A percentile compares a stretch with the other conserved stretches of the same genome.
Evolutionary conservation across 2,329 filamentous ascomycete species (phyloP).

Genomic region (Diaporthe citrichinensis): DNA sequence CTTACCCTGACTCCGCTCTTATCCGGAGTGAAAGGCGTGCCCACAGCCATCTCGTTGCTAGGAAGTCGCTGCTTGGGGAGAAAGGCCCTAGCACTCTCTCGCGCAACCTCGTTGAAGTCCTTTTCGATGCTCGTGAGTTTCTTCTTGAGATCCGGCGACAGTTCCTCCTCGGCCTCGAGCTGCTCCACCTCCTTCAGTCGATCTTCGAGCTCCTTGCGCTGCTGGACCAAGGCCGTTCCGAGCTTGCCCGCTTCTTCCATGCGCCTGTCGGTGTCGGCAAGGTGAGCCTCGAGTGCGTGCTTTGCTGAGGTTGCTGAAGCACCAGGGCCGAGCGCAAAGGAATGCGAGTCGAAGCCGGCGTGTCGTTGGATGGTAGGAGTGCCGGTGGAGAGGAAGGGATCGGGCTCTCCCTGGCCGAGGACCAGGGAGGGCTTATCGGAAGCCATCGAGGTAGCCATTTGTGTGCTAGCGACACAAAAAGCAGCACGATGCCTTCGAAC

Average conservation of each 20-base stretch:
- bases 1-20: constrained; percentile 67
- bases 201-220: constrained; percentile 86
- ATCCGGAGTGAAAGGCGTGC: constrained; percentile 68
- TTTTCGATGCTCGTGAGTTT: constrained; percentile 90
- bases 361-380: constrained; percentile 75
- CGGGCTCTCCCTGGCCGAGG: constrained; percentile 57
- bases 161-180: constrained; percentile 80
- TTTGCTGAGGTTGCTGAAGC: constrained; percentile 89
- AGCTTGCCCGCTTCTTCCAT: constrained; percentile 93
- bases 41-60: constrained; percentile 72
- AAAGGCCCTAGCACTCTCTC: constrained; percentile 90
- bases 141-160: constrained; percentile 85
- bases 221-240: constrained; percentile 88
- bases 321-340: constrained; percentile 82
- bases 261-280: constrained; percentile 91
- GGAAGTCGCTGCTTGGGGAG: constrained; percentile 86
- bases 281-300: constrained; percentile 89
- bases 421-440: constrained; percentile 59
- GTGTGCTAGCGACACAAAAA: constrained; percentile 42
- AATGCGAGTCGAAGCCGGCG: constrained; percentile 84
- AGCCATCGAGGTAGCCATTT: constrained; percentile 61
- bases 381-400: constrained; percentile 70
- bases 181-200: constrained; percentile 88
- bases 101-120: constrained; percentile 94
- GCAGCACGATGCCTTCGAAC: constrained; percentile 40